Evolutionary conservation across 352 stramenopile genomes (phyloP).

Genomic region (Halophytophthora polymorphica): DNA sequence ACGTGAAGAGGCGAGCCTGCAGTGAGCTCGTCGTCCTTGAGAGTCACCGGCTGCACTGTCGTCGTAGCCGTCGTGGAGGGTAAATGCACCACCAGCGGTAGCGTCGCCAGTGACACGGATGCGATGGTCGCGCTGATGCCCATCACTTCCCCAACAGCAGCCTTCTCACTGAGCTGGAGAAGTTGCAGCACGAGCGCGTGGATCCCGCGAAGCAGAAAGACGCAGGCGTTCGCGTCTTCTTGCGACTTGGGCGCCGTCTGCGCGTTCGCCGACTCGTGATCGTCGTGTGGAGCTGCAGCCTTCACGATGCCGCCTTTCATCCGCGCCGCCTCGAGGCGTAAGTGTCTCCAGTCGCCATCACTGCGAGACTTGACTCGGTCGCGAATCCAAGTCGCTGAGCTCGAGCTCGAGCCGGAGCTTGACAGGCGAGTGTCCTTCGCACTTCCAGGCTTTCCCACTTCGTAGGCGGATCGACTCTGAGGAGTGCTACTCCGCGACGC

Average conservation of each 20-base stretch:
- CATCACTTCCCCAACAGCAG: conserved; percentile 14
- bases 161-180: conserved; percentile 16
- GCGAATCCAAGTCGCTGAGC: conserved; percentile 19
- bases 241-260: neutral
- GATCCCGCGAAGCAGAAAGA: conserved; percentile 22
- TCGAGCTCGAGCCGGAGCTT: conserved; percentile 13
- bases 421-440: conserved; percentile 12
- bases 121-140: conserved; percentile 1
- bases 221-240: conserved; percentile 9
- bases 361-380: conserved; percentile 42
- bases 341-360: conserved; percentile 41
- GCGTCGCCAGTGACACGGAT: conserved; percentile 17
- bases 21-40: conserved; percentile 37
- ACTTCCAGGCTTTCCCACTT: conserved; percentile 1
- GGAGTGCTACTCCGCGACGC: conserved; percentile 9
- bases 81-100: conserved; percentile 32
- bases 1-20: conserved; percentile 38
- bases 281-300: neutral
- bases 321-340: conserved; percentile 9
- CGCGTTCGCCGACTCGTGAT: neutral
- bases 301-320: neutral
- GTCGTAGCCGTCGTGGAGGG: conserved; percentile 16
- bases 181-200: conserved; percentile 22
- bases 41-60: conserved; percentile 15
- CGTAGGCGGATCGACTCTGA: neutral